These are phyloP conservation scores for Nakazawaea pomicola DNA, from an alignment of 805 yeast species.

Conservation along the genomic window DNA sequence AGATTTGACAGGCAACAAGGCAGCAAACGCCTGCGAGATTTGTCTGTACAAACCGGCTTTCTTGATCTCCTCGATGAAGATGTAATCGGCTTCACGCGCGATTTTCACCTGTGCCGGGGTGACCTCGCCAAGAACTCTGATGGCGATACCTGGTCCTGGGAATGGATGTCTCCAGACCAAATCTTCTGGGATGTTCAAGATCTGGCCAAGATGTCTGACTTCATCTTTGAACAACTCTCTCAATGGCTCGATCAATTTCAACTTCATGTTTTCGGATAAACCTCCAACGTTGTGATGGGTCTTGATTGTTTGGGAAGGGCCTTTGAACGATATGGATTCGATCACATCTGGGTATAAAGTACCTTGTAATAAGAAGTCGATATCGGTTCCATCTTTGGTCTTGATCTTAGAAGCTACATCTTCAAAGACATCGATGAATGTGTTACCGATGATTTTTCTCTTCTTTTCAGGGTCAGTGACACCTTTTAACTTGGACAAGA, in stretches of 20 bases:
- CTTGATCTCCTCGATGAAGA: constrained; percentile 93
- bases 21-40: constrained; percentile 97
- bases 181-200: constrained; percentile 93
- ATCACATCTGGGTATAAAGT: constrained; percentile 98
- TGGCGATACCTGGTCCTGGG: constrained; percentile 99
- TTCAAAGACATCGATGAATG: constrained; percentile 95
- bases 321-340: constrained; percentile 97
- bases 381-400: constrained; percentile 84
- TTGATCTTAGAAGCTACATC: constrained; percentile 89
- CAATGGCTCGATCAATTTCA: constrained; percentile 96
- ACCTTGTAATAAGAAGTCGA: constrained; percentile 93
- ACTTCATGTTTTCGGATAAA: constrained; percentile 93
- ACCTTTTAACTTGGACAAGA: constrained; percentile 81
- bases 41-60: constrained; percentile 88
- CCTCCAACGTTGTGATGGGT: constrained; percentile 99
- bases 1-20: constrained; percentile 92
- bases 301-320: constrained; percentile 98
- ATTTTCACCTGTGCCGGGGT: constrained; percentile 89
- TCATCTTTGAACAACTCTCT: constrained; percentile 99
- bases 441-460: constrained; percentile 97
- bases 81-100: constrained; percentile 95
- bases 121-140: constrained; percentile 96
- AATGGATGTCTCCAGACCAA: constrained; percentile 99
- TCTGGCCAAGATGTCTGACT: constrained; percentile 93
- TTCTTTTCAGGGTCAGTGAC: constrained; percentile 98